These are phyloP conservation scores for Cryptomeria japonica DNA, from an alignment of 75 land plant genomes.

Conservation along the genomic window DNA sequence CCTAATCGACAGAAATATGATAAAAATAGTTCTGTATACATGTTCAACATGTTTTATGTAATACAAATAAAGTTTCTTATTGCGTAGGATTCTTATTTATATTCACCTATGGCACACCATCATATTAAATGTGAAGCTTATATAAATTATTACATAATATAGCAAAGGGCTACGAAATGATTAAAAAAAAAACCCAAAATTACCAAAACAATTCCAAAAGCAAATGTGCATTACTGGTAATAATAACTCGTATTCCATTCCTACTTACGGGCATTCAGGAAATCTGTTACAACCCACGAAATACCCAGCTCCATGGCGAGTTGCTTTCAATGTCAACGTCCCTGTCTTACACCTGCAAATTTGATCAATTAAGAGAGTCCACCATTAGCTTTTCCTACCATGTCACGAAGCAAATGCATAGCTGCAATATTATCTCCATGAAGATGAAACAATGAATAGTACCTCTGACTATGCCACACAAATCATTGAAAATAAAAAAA, in stretches of 20 bases:
- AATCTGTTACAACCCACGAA: constrained; percentile 77
- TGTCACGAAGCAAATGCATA: not conserved
- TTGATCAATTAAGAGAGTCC: not conserved
- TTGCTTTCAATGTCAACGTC: constrained; percentile 59
- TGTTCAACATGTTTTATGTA: too few relatives aligned
- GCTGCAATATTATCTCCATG: not conserved
- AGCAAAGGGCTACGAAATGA: not conserved
- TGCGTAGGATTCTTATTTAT: too few relatives aligned
- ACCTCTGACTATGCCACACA: not conserved
- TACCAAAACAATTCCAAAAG: not conserved
- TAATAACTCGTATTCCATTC: too few relatives aligned
- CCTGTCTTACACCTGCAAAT: constrained; percentile 55
- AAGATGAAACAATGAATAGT: not conserved
- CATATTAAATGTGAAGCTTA: not conserved
- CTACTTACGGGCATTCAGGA: constrained; percentile 75
- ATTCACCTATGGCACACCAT: too few relatives aligned
- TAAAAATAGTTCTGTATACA: not conserved
- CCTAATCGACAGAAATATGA: too few relatives aligned
- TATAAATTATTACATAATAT: not conserved
- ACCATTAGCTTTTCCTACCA: not conserved
- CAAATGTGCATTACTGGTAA: not conserved
- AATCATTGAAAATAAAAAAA: not conserved
- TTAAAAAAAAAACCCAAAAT: not conserved
- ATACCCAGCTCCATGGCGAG: constrained; percentile 64
- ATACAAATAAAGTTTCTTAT: not conserved